These are phyloP conservation scores for Candida montana DNA, from an alignment of 805 yeast species.

Conservation along the genomic window DNA sequence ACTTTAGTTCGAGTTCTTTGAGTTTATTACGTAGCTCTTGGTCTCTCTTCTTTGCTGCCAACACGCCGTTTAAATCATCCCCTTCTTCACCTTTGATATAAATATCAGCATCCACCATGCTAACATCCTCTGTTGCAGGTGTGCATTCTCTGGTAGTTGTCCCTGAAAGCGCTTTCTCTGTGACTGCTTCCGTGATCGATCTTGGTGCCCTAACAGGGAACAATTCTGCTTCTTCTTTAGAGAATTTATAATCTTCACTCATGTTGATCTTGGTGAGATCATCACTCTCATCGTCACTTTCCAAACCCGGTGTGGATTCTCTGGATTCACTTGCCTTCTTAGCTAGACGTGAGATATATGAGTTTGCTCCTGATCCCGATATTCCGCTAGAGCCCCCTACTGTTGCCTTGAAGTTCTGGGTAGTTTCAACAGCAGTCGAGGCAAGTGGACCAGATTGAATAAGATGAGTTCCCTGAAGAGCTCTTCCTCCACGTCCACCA, in stretches of 20 bases:
- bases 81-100: conserved; percentile 20
- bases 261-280: conserved; percentile 50
- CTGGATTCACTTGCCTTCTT: conserved; percentile 22
- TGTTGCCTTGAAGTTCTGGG: conserved; percentile 13
- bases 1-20: conserved; percentile 20
- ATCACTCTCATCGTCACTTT: conserved; percentile 34
- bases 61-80: conserved; percentile 14
- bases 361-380: conserved; percentile 33
- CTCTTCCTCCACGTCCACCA: conserved; percentile 24
- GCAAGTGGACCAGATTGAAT: conserved; percentile 73
- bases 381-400: conserved; percentile 15
- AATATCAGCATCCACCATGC: conserved; percentile 1
- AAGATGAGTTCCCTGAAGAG: conserved; percentile 45
- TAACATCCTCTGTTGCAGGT: neutral
- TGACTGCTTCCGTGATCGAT: conserved; percentile 36
- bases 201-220: conserved; percentile 72
- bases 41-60: conserved; percentile 21
- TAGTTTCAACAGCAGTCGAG: conserved; percentile 41
- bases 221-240: conserved; percentile 44
- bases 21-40: conserved; percentile 25
- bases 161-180: conserved; percentile 38
- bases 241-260: conserved; percentile 51
- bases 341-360: conserved; percentile 33
- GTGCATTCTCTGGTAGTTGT: conserved; percentile 11
- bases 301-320: conserved; percentile 23